Conservation (phyloP, 2,329 filamentous ascomycete genomes). For the Incumbomyces delicatus region DNA sequence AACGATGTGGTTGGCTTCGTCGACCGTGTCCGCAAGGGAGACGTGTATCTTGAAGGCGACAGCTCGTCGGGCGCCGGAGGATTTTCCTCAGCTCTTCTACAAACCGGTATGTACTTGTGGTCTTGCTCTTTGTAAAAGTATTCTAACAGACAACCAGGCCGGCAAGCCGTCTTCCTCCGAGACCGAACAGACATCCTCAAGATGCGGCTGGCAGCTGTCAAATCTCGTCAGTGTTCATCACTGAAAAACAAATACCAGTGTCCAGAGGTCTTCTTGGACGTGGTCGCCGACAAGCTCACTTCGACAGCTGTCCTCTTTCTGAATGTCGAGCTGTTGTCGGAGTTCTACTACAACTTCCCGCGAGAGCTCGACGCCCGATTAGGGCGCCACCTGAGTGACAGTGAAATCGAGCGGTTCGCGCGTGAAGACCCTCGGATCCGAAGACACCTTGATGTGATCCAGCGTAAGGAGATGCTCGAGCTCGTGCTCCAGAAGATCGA, state of each 20-base stretch:
- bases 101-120: conserved; percentile 54
- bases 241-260: conserved; percentile 92
- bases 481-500: conserved; percentile 95
- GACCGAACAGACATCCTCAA: conserved; percentile 84
- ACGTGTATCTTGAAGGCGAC: conserved; percentile 75
- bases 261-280: conserved; percentile 94
- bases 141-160: conserved; percentile 46
- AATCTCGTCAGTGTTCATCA: conserved; percentile 77
- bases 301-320: conserved; percentile 93
- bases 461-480: conserved; percentile 84
- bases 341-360: conserved; percentile 97
- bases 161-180: conserved; percentile 86
- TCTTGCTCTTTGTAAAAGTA: conserved; percentile 5
- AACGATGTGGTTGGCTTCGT: conserved; percentile 85
- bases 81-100: conserved; percentile 78
- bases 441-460: conserved; percentile 82
- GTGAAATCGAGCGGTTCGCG: conserved; percentile 81
- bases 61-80: conserved; percentile 78
- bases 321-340: conserved; percentile 89
- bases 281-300: conserved; percentile 88
- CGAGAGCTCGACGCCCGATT: conserved; percentile 81
- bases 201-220: conserved; percentile 78
- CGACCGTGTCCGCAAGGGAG: conserved; percentile 78
- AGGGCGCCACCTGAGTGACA: conserved; percentile 65
- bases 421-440: conserved; percentile 86